Base-by-base conservation (phyloP, 1,139 yeast species). In the Suhomyces kunorum region DNA sequence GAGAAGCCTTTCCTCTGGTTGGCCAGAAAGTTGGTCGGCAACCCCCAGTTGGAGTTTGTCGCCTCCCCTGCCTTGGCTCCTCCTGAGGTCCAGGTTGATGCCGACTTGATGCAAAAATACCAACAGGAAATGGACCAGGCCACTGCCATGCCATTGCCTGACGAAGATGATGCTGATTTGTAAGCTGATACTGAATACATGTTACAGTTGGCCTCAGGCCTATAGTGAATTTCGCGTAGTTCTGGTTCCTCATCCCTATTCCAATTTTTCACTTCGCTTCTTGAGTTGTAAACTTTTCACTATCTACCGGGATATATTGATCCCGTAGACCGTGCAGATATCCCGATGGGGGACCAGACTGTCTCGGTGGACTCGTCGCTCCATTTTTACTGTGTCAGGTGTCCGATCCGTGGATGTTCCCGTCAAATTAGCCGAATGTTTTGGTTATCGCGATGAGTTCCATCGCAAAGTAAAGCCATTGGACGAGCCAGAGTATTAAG, bases 1-100 rank as follows among this genome's bases (percentile, higher is more conserved):
- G 99, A 94, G 78, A 94, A 94, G 80, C 99, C 99, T 50, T 94
- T 92, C 87, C 83, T 94, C 72, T 94, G 98, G 99, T 87, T 94
- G 65, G 98, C 98, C 42, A 87, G 98, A 83, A 94, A 94, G 78
- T 82, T 94, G 65, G 96, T 90, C 55, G 99, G 98, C 72, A 88
- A 89, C 82, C 92, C 97, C 51, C 88, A 86, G 71, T 83, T 94
- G 65, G 98, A 94, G 76, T 94, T 94, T 64, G 98, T 94, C 58
- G 98, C 95, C 58, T 87, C 98, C 49, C 98, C 98, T 58, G 98
- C 98, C 54, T 83, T 94, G 73, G 98, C 97, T 66, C 98, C 99
- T 62, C 98, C 99, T 64, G 98, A 94, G 80, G 98, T 92, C 57
- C 86, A 83, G 66, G 97, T 94, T 61, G 98, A 94, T 66, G 87